Percentiles rank a stretch among this genome's conserved stretches.
phyloP scores from a whole-genome alignment of 2,329 filamentous ascomycete species.

The Aphanocladium album region DNA sequence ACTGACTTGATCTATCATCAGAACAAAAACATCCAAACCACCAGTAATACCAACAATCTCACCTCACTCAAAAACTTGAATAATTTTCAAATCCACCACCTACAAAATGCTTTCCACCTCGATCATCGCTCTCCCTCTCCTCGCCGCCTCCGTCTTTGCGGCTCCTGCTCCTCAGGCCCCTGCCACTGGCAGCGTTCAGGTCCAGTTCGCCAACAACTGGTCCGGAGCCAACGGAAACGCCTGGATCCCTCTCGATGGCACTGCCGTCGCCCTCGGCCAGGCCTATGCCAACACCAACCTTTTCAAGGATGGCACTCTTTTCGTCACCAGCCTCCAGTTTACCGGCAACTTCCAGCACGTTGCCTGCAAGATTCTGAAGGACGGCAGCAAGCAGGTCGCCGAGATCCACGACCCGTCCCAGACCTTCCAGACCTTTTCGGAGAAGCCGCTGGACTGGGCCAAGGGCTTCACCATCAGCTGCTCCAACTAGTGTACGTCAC shows the following conservation, averaged over 20 bases:
- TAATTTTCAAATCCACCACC: not conserved
- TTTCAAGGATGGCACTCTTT: slow-evolving; percentile 1
- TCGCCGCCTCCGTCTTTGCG: slow-evolving; percentile 1
- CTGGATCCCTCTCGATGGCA: slow-evolving; percentile 3
- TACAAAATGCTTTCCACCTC: not conserved
- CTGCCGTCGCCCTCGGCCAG: not conserved
- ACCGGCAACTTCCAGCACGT: slow-evolving; percentile 6
- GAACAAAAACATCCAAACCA: not conserved
- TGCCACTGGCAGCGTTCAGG: not conserved
- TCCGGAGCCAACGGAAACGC: slow-evolving; percentile 1
- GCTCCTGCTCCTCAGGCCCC: not conserved
- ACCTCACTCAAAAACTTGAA: not conserved
- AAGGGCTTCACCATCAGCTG: slow-evolving; percentile 1
- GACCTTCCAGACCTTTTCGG: slow-evolving; percentile 4
- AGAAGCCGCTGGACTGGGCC: slow-evolving; percentile 1
- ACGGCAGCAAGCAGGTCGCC: slow-evolving; percentile 5
- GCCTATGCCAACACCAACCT: slow-evolving; percentile 9
- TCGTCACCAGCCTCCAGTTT: slow-evolving; percentile 7
- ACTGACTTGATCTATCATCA: not conserved
- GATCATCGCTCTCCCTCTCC: not conserved
- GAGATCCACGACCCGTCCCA: not conserved
- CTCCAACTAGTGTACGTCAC: not conserved
- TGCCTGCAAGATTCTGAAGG: slow-evolving; percentile 1
- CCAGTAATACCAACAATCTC: not conserved
- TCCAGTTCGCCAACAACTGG: slow-evolving; percentile 6